Evolutionary conservation across 2,329 filamentous ascomycete genomes (phyloP).

Genomic region (Dryadomyces quercivorus): DNA sequence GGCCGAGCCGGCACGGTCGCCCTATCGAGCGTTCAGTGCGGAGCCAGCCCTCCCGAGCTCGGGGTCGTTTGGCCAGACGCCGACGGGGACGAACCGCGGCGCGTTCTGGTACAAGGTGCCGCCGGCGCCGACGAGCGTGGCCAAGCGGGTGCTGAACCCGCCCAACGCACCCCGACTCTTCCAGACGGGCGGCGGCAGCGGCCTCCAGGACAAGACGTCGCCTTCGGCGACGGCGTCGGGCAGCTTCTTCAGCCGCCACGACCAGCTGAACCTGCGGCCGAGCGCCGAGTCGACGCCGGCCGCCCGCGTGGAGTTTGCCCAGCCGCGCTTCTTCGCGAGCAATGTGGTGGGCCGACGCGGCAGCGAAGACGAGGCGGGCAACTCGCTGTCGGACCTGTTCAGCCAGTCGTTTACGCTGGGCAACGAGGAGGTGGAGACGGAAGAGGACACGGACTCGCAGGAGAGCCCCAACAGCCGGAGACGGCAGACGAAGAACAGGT

Average conservation of each 20-base stretch:
- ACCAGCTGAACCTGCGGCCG: background rate
- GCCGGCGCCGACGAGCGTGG: slow-evolving; percentile 54
- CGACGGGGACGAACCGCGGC: slow-evolving; percentile 28
- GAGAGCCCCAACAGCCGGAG: too few species aligned
- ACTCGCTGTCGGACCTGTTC: slow-evolving; percentile 31
- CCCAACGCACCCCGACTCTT: slow-evolving; percentile 39
- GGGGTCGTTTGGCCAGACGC: slow-evolving; percentile 32
- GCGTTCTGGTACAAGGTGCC: slow-evolving; percentile 63
- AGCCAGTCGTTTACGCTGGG: slow-evolving; percentile 28
- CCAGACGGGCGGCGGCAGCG: slow-evolving; percentile 19
- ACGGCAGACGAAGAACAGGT: too few species aligned
- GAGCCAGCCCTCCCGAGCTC: slow-evolving; percentile 10
- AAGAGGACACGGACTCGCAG: background rate
- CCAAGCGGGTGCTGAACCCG: slow-evolving; percentile 49
- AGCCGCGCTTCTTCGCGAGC: slow-evolving; percentile 48
- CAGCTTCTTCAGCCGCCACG: background rate
- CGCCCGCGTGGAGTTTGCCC: slow-evolving; percentile 19
- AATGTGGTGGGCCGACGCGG: slow-evolving; percentile 6
- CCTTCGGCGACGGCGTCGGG: background rate
- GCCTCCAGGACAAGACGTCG: too few species aligned
- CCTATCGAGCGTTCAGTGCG: slow-evolving; percentile 41
- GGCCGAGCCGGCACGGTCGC: slow-evolving; percentile 24
- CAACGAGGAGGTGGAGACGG: background rate
- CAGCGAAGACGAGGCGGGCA: slow-evolving; percentile 26
- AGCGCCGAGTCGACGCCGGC: background rate